Percentiles rank a stretch among this genome's conserved stretches.
phyloP scores from a whole-genome alignment of 2,329 filamentous ascomycete species.

The Fusarium sublunatum region DNA sequence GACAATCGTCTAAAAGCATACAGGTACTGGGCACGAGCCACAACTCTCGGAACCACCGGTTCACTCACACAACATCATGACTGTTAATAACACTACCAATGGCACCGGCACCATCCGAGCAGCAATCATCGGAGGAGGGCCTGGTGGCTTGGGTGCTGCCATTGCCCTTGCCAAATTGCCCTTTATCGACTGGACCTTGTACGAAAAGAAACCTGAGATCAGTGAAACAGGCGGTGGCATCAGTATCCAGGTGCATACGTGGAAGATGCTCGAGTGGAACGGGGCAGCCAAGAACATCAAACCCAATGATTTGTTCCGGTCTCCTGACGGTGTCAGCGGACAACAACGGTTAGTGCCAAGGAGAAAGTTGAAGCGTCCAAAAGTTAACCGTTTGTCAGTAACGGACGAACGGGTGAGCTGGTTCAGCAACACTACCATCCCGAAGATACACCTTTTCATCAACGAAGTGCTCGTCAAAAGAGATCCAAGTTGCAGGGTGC shows the following conservation, averaged over 20 bases:
- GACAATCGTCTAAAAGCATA: neutral
- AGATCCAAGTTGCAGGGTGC: conserved; percentile 60
- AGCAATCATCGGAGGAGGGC: conserved; percentile 47
- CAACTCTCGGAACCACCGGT: neutral
- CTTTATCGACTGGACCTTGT: conserved; percentile 50
- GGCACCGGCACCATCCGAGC: conserved; percentile 31
- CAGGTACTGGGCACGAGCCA: neutral
- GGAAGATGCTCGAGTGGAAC: conserved; percentile 50
- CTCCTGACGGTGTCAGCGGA: conserved; percentile 41
- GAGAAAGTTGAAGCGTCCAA: rapidly evolving
- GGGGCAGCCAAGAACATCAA: conserved; percentile 49
- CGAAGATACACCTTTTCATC: conserved; percentile 41
- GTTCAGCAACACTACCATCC: conserved; percentile 39
- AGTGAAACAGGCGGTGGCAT: conserved; percentile 55
- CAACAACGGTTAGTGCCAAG: conserved; percentile 39
- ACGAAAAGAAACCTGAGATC: conserved; percentile 52
- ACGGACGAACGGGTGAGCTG: conserved; percentile 49
- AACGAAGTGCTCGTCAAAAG: conserved; percentile 45
- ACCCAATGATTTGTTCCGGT: conserved; percentile 47
- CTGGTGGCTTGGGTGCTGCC: conserved; percentile 48
- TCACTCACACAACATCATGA: conserved; percentile 16
- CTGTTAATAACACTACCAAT: conserved; percentile 34
- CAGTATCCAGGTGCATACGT: conserved; percentile 51
- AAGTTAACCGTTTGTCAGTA: conserved; percentile 32
- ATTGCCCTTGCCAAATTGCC: conserved; percentile 48